Conservation (phyloP, 2,329 filamentous ascomycete genomes). For the Microdochium nivale region DNA sequence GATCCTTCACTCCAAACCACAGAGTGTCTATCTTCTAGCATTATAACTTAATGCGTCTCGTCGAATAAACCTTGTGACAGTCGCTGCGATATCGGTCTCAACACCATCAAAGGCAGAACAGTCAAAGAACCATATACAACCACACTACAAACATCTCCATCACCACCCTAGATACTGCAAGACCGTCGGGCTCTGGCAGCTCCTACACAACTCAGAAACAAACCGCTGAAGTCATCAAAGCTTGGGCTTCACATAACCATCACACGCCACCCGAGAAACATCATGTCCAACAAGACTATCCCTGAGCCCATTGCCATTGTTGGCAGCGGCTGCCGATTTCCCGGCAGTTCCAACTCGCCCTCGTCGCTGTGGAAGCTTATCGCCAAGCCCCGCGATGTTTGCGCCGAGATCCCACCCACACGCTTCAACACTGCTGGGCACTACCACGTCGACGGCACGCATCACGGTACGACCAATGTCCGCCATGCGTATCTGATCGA, state of each 20-base stretch:
- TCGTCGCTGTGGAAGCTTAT: slow-evolving; percentile 10
- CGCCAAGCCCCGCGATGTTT: slow-evolving; percentile 3
- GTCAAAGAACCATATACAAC: neutral
- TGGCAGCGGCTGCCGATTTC: slow-evolving; percentile 8
- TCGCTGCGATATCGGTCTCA: neutral
- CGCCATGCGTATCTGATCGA: neutral
- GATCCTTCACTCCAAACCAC: neutral
- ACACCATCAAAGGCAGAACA: neutral
- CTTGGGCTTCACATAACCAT: too few relatives aligned
- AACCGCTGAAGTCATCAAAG: too few relatives aligned
- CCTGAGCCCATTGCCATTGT: slow-evolving; percentile 11
- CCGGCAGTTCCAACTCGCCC: slow-evolving; percentile 5
- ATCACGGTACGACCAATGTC: slow-evolving; percentile 19
- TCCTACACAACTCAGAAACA: too few relatives aligned
- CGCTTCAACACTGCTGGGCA: slow-evolving; percentile 23
- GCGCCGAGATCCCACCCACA: slow-evolving; percentile 15
- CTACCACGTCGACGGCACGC: slow-evolving; percentile 18
- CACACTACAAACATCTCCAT: neutral
- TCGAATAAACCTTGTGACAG: neutral
- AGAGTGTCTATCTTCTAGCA: neutral
- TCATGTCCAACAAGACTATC: neutral
- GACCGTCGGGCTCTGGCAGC: too few relatives aligned
- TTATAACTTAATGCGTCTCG: neutral
- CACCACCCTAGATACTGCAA: neutral
- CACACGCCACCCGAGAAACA: too few relatives aligned